Evolutionary conservation across 2,329 filamentous ascomycete species (phyloP).

Genomic region (Chaetomium strumarium): DNA sequence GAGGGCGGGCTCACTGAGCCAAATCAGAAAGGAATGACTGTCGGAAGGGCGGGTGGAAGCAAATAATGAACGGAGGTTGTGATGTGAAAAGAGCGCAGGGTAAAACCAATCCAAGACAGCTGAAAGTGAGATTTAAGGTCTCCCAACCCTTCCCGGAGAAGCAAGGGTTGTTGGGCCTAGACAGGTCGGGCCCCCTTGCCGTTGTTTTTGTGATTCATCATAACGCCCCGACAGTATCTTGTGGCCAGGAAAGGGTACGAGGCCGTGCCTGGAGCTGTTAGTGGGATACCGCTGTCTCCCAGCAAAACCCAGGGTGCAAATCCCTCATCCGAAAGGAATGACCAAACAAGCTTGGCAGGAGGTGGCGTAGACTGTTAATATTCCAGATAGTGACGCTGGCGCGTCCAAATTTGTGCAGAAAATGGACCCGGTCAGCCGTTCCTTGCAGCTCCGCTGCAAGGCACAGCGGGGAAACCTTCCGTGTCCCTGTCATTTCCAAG

Average conservation of each 20-base stretch:
- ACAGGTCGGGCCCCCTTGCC: background rate
- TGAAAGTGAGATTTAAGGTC: constrained; percentile 6
- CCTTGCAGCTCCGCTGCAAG: constrained; percentile 22
- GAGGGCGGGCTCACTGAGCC: constrained; percentile 23
- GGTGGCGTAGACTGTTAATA: background rate
- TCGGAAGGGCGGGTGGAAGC: constrained; percentile 6
- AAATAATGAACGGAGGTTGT: constrained; percentile 9
- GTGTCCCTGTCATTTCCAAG: constrained; percentile 12
- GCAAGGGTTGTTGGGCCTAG: constrained; percentile 1
- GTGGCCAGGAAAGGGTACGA: background rate
- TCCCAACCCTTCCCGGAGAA: constrained; percentile 9
- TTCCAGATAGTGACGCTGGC: constrained; percentile 6
- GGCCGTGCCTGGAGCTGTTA: background rate
- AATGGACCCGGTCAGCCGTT: constrained; percentile 17
- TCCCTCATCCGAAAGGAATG: background rate
- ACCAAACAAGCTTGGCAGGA: constrained; percentile 10
- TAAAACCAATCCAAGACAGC: background rate
- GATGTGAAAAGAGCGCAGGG: constrained; percentile 4
- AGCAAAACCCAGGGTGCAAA: background rate
- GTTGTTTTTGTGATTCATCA: background rate
- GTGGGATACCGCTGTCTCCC: background rate
- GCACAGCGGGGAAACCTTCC: constrained; percentile 12
- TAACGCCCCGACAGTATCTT: background rate
- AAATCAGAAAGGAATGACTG: constrained; percentile 25
- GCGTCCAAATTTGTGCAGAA: constrained; percentile 8